Evolutionary conservation across 371 early-diverging fungal species (phyloP), one percentile per base, ranked within the genome.

Genomic region (Lichtheimia hyalospora): DNA sequence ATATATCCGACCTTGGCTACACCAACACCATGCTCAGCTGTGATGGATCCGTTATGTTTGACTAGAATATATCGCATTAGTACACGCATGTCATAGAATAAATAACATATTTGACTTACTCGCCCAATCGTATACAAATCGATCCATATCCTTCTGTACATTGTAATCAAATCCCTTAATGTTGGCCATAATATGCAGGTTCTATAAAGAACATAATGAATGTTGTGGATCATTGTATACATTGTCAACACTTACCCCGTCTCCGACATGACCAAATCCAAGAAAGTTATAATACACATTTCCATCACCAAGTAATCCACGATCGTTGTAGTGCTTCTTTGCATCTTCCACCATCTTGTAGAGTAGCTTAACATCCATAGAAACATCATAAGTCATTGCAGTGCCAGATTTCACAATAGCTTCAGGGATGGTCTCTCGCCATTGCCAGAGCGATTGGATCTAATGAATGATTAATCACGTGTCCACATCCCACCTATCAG

Each of bases 131-230:
- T 89, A 94, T 3, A 94, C 79, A 63, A 58, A 72, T 46, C 57
- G 34, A 51, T 72, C 68, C 58, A 63, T 63, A 23, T 60, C 62
- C 39, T 66, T 59, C 51, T 66, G 62, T 3, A 42, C 62, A 14
- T 52, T 48, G 6, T 58, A 43, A 43, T 77, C 74, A 57, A 79
- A 82, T 14, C 60, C 61, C 13, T 81, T 71, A 5, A 89, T 75
- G 14, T 88, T 90, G 5, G 94, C 84, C 79, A 92, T 92, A 16
- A 92, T 73, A 67, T 92, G 93, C 46, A 94, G 56, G 63, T 92
- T 92, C 59, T 92, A 52, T 16, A 21, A 2, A 39, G 15, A 46
- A 23, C 10, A 25, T 12, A 15, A 21, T 20, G 24, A 44, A 14
- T 50, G 3, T 52, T 13, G 5, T 21, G 10, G 8, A n/a, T 34